These are phyloP conservation scores for Artomyces pyxidatus DNA, from an alignment of 768 basidiomycete genomes.

Conservation along the genomic window DNA sequence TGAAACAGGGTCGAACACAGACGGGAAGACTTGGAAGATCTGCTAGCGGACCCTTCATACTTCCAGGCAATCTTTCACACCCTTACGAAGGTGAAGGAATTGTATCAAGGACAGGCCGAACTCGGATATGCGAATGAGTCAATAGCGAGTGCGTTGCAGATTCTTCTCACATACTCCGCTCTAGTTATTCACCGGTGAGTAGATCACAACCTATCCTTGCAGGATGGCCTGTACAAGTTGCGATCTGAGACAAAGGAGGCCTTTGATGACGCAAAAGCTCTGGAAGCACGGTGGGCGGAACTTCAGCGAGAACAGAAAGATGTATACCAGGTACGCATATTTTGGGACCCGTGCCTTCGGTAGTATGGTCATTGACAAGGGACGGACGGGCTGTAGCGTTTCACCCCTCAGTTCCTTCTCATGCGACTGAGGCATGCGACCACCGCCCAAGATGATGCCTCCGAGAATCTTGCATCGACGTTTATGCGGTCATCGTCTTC, in stretches of 20 bases:
- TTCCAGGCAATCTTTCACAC: conserved; percentile 87
- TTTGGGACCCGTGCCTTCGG: neutral
- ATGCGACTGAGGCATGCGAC: conserved; percentile 83
- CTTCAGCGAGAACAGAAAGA: conserved; percentile 84
- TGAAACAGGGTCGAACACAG: too few species aligned
- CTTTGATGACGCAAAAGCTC: conserved; percentile 76
- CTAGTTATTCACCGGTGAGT: conserved; percentile 1
- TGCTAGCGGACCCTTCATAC: conserved; percentile 72
- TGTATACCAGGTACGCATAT: conserved; percentile 76
- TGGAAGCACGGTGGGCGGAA: conserved; percentile 81
- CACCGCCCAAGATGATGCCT: conserved; percentile 83
- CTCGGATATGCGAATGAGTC: conserved; percentile 79
- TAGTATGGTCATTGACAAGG: neutral
- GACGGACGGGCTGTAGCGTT: conserved; percentile 42
- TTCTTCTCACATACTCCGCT: conserved; percentile 4
- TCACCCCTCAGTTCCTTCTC: conserved; percentile 80
- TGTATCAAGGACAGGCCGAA: conserved; percentile 71
- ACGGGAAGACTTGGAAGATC: conserved; percentile 85
- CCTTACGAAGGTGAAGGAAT: conserved; percentile 58
- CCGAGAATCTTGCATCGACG: conserved; percentile 74
- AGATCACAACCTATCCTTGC: conserved; percentile 73
- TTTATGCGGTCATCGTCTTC: conserved; percentile 55
- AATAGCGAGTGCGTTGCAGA: conserved; percentile 61
- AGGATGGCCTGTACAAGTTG: conserved; percentile 67
- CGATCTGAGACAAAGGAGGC: conserved; percentile 79